Conservation (phyloP, 495 filamentous ascomycete species). For the Neurospora hispaniola region DNA sequence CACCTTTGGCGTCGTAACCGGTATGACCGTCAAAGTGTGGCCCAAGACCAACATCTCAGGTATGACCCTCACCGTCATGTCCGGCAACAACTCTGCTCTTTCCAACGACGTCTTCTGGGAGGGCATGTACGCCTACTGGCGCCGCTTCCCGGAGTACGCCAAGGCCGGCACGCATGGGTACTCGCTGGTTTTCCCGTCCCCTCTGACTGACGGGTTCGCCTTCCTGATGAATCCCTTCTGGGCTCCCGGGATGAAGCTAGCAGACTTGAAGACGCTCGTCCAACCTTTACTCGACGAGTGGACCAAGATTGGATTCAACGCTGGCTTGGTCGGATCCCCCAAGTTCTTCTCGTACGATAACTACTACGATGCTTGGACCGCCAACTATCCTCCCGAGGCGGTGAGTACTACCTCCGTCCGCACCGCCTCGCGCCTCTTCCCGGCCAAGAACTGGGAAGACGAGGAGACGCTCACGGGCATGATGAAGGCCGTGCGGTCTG, state of each 20-base stretch:
- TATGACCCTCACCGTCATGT: conserved; percentile 24
- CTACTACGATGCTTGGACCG: conserved; percentile 11
- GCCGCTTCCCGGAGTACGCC: conserved; percentile 30
- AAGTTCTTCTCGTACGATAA: conserved; percentile 14
- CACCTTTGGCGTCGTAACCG: conserved; percentile 42
- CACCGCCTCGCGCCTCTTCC: conserved; percentile 30
- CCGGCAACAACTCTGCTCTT: conserved; percentile 23
- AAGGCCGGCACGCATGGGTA: conserved; percentile 41
- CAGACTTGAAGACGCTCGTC: conserved; percentile 20
- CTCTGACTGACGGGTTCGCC: conserved; percentile 2
- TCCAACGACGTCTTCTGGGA: conserved; percentile 37
- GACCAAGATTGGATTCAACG: conserved; percentile 22
- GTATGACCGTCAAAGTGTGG: conserved; percentile 35
- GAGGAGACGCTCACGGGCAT: conserved; percentile 16
- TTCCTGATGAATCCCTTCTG: conserved; percentile 15
- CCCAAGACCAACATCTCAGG: conserved; percentile 30
- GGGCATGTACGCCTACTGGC: conserved; percentile 38
- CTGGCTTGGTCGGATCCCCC: conserved; percentile 8
- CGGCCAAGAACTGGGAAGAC: conserved; percentile 20
- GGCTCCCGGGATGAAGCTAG: conserved; percentile 11
- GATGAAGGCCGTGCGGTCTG: conserved; percentile 11
- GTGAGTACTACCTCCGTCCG: conserved; percentile 17
- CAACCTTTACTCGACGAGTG: conserved; percentile 30
- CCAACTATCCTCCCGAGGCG: conserved; percentile 10
- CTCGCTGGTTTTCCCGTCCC: conserved; percentile 17